Evolutionary conservation across 768 basidiomycete genomes (phyloP), one percentile per base, ranked within the genome.

Genomic region (Hydnomerulius pinastri): DNA sequence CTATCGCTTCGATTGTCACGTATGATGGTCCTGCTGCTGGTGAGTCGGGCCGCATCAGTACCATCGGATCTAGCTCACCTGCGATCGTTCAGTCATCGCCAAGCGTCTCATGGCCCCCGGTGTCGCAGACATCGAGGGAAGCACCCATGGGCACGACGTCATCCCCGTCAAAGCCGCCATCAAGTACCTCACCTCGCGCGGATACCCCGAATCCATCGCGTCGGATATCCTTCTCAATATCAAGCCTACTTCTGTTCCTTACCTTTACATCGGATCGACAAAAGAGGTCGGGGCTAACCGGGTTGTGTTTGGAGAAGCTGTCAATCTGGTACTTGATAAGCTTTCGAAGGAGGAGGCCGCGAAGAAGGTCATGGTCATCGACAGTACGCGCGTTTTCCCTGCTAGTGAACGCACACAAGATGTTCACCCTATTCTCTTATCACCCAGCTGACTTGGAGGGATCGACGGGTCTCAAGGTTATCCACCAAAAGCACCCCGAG

Each of bases 401-500:
- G 20, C 48, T 36, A 6, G 48, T 4, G 18, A 17, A n/a, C n/a
- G n/a, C 17, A 12, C 30, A 12, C 24, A 50, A 4, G 45, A 29
- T 8, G 15, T 12, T 4, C 33, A 39, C 2, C 27, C 54, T 12
- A 37, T 32, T 35, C n/a, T n/a, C n/a, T n/a, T n/a, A 0, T 35
- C 6, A 15, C 51, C 23, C 50, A 89, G 86, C 82, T 61, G 91
- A 93, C 63, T 71, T 93, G 40, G 90, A 94, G 73, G 92, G 92
- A 28, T 93, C 92, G 0, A 94, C 92, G 24, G 92, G 92, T 48
- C 71, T 94, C 58, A 92, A 90, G 70, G 83, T 78, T 42, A 93
- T 94, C 51, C 91, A 92, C 68, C 83, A 90, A 71, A 90, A 90
- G 70, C 89, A 93, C 61, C 92, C 92, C 2, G 90, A 93, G 65